Base-by-base conservation (phyloP, 116 monocot genomes). In the Dioscorea cayenensis region DNA sequence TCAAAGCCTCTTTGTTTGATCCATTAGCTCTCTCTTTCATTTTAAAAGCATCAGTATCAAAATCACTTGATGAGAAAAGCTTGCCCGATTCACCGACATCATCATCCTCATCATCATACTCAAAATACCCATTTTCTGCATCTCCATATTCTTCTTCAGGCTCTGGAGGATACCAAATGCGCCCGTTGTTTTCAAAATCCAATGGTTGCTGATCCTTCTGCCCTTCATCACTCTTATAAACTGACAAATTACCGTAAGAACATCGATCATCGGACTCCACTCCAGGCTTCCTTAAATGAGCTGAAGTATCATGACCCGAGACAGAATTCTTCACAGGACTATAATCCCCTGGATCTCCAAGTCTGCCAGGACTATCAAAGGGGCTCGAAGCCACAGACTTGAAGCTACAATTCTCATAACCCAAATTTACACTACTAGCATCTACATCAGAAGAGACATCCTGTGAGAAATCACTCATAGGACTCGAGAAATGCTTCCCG, bases 161-260 rank as follows among this genome's bases (percentile, higher is more conserved):
- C 14, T 78, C 77, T 5, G 97, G 97, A 72, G 93, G 96, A 51
- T 75, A 77, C 87, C 90, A 96, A 62, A 96, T 85, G 21, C 29
- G 64, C 28, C 55, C 65, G 81, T 88, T 79, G 43, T 70, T 89
- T 51, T 84, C 77, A 79, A 93, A 86, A 84, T 97, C 81, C 25
- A 89, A 72, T 9, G 68, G 80, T 23, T 77, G 75, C 19, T 72
- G 72, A 63, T 68, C 65, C 75, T 61, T 70, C 38, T 72, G 58
- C 27, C 21, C 72, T 51, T 75, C 85, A 52, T 73, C 58, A 59
- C 69, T 76, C 2, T 43, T 28, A 55, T 75, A 81, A 36, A 72
- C 61, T 6, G 69, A 63, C n/a, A 80, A 61, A n/a, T 52, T 73
- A 16, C 76, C 81, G 63, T 66, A 64, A 6, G 22, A 28, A 29